phyloP scores from a whole-genome alignment of 2,329 filamentous ascomycete genomes.

The Fusarium circinatum region DNA sequence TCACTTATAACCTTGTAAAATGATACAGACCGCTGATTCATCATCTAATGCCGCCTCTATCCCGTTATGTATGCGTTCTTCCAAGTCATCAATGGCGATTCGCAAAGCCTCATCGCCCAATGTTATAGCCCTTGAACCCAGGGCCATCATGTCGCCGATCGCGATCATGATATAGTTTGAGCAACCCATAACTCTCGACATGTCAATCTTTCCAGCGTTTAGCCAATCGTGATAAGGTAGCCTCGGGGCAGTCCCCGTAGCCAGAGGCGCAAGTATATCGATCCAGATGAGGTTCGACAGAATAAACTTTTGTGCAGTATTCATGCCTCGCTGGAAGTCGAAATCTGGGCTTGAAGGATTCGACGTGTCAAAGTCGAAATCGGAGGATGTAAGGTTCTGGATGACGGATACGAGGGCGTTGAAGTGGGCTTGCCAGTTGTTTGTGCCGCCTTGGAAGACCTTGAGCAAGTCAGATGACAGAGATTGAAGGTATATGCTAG shows the following conservation, averaged over 20 bases:
- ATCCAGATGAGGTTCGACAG: constrained; percentile 37
- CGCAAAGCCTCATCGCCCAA: not conserved
- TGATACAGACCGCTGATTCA: not conserved
- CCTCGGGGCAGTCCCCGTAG: constrained; percentile 11
- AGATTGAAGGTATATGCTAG: rapidly evolving
- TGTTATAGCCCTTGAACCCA: not conserved
- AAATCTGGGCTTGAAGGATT: constrained; percentile 1
- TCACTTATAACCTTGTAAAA: rapidly evolving
- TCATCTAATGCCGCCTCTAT: not conserved
- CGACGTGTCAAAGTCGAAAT: not conserved
- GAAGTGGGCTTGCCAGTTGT: constrained; percentile 37
- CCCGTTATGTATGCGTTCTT: not conserved
- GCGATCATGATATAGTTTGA: constrained; percentile 29
- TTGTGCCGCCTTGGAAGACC: constrained; percentile 33
- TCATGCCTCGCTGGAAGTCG: constrained; percentile 21
- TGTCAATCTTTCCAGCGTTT: constrained; percentile 7
- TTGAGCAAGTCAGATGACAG: too few species aligned
- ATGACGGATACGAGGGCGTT: constrained; percentile 27
- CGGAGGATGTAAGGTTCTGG: constrained; percentile 5
- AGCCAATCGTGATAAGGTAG: constrained; percentile 28
- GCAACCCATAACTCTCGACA: constrained; percentile 38
- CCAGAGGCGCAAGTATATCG: constrained; percentile 26
- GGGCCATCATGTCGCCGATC: constrained; percentile 28
- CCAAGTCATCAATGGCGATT: not conserved
- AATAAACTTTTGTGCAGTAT: constrained; percentile 32